Evolutionary conservation across 371 early-diverging fungal species (phyloP).

Genomic region (Phascolomyces articulosus): DNA sequence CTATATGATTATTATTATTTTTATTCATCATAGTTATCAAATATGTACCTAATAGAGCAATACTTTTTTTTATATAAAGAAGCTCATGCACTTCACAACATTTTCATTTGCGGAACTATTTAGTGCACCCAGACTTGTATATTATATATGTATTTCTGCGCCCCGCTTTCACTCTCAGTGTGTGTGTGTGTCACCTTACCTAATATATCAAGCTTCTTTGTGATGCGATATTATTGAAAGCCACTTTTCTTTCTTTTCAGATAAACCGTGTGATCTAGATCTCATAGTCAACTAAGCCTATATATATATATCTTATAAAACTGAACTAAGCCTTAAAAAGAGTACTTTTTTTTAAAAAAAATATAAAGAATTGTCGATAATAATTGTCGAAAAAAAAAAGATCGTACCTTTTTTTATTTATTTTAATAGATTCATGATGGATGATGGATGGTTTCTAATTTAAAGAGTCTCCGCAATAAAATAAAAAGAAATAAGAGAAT

Average conservation of each 20-base stretch:
- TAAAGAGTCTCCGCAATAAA: no score
- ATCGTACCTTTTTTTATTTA: constrained; percentile 3
- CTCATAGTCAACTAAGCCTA: constrained; percentile 2
- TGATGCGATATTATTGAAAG: background rate
- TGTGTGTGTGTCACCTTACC: constrained; percentile 7
- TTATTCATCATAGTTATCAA: no score
- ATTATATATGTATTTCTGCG: background rate
- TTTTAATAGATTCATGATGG: no score
- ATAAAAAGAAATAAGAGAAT: no score
- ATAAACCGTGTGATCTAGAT: constrained; percentile 8
- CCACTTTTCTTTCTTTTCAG: background rate
- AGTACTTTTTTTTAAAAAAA: background rate
- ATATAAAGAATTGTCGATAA: no score
- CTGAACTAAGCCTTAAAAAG: background rate
- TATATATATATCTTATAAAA: background rate
- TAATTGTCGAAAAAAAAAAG: background rate
- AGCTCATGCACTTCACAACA: constrained; percentile 9
- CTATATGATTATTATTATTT: no score
- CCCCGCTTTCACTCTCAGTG: constrained; percentile 13
- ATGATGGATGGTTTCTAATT: no score
- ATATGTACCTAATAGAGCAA: no score
- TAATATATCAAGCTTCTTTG: background rate
- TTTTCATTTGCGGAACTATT: constrained; percentile 16
- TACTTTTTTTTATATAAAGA: no score
- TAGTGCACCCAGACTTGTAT: constrained; percentile 7